These are phyloP conservation scores for Globisporangium orthogonon DNA, from an alignment of 352 stramenopile species.

Conservation along the genomic window DNA sequence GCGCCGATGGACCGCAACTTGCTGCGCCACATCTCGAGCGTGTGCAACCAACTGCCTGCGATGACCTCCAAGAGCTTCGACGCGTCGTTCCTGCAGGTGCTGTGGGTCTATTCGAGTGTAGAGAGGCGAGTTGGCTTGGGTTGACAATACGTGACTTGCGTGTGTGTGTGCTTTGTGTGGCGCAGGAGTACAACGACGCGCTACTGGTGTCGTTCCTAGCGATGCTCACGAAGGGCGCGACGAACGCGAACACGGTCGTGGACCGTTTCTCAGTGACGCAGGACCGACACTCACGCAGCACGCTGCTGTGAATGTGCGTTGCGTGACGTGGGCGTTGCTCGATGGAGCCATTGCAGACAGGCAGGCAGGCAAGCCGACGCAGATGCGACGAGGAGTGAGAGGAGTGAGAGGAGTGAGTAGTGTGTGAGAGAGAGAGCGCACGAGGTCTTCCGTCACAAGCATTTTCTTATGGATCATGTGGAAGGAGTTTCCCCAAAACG, in stretches of 20 bases:
- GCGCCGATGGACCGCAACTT: slow-evolving; percentile 72
- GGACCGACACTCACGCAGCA: slow-evolving; percentile 60
- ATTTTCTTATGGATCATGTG: not conserved
- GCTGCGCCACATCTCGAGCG: slow-evolving; percentile 80
- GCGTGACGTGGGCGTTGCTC: not conserved
- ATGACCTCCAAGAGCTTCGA: slow-evolving; percentile 76
- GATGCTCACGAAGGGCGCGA: slow-evolving; percentile 76
- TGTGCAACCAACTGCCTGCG: slow-evolving; percentile 79
- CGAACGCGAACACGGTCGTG: slow-evolving; percentile 72
- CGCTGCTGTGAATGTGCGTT: slow-evolving; percentile 25
- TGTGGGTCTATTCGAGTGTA: not conserved
- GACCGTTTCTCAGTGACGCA: slow-evolving; percentile 72
- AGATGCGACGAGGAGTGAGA: too few species aligned
- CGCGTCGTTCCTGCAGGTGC: slow-evolving; percentile 54
- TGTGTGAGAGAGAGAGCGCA: not conserved
- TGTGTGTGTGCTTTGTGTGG: not conserved
- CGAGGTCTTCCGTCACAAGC: not conserved
- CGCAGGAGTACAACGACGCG: slow-evolving; percentile 80
- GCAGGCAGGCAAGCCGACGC: too few species aligned
- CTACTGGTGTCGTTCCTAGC: slow-evolving; percentile 79
- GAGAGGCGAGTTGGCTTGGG: not conserved
- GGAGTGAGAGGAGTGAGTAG: not conserved
- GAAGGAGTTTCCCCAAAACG: too few species aligned
- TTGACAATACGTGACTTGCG: not conserved
- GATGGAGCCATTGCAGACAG: not conserved